A percentile compares a stretch with the other conserved stretches of the same genome.
These are phyloP conservation scores for Lactifluus hygrophoroides DNA, from an alignment of 768 basidiomycete genomes.

Conservation along the genomic window DNA sequence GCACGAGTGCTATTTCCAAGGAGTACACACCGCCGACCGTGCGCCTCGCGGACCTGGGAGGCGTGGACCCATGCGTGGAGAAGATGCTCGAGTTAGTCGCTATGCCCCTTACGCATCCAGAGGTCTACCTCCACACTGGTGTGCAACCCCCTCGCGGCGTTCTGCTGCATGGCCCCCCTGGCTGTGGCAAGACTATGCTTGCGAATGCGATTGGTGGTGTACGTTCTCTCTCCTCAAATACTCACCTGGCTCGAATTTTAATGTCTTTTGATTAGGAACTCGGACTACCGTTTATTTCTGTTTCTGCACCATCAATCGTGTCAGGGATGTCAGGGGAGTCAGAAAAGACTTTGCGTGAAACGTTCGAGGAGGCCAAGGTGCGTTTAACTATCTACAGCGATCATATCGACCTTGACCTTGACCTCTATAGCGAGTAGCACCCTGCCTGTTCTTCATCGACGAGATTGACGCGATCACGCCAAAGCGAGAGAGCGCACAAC, in stretches of 20 bases:
- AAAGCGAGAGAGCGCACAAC: constrained; percentile 93
- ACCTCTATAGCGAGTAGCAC: constrained; percentile 65
- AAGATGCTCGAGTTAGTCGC: constrained; percentile 95
- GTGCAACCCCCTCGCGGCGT: constrained; percentile 90
- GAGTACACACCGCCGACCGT: constrained; percentile 67
- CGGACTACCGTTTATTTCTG: constrained; percentile 83
- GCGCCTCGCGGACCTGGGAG: constrained; percentile 79
- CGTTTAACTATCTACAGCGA: constrained; percentile 10
- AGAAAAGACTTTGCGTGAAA: constrained; percentile 91
- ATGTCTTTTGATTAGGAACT: constrained; percentile 54
- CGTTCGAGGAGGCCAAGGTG: constrained; percentile 96
- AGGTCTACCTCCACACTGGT: constrained; percentile 90
- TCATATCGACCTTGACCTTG: neutral
- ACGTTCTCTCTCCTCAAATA: constrained; percentile 23
- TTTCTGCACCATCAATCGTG: constrained; percentile 93
- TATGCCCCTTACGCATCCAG: constrained; percentile 91
- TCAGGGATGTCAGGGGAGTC: constrained; percentile 99
- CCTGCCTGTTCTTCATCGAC: constrained; percentile 92
- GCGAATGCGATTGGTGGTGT: constrained; percentile 96
- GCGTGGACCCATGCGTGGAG: constrained; percentile 77
- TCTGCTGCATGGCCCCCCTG: constrained; percentile 89
- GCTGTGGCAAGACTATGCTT: constrained; percentile 92
- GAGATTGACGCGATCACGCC: constrained; percentile 98
- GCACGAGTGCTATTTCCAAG: constrained; percentile 37
- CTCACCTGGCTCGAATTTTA: neutral